These are phyloP conservation scores for Mucor irregularis DNA, from an alignment of 371 early-diverging fungal genomes.

Conservation along the genomic window DNA sequence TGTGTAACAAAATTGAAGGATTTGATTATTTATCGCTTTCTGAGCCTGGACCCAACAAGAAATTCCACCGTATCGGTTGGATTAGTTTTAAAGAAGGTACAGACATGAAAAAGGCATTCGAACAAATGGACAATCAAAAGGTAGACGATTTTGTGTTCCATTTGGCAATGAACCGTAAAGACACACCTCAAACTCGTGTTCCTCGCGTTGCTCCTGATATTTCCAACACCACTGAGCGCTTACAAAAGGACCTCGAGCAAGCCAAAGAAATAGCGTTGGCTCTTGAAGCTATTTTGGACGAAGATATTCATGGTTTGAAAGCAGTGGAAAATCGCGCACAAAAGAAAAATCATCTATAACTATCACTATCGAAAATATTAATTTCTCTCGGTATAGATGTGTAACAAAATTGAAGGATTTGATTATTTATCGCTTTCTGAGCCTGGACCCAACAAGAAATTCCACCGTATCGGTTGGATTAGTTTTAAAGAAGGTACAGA, in stretches of 20 bases:
- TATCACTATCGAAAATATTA: neutral
- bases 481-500: constrained; percentile 83
- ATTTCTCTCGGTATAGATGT: constrained; percentile 51
- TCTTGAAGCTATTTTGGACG: constrained; percentile 40
- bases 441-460: constrained; percentile 81
- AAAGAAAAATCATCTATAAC: no score
- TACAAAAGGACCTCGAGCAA: constrained; percentile 70
- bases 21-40: constrained; percentile 85
- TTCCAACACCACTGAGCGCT: constrained; percentile 59
- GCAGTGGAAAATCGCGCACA: constrained; percentile 37
- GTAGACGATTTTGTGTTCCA: constrained; percentile 79
- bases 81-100: constrained; percentile 83
- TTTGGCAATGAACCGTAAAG: constrained; percentile 66
- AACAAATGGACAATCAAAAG: constrained; percentile 61
- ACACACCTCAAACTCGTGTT: constrained; percentile 44
- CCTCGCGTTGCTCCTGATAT: constrained; percentile 67
- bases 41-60: constrained; percentile 83
- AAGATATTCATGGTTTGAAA: constrained; percentile 30
- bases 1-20: constrained; percentile 71
- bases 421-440: constrained; percentile 85
- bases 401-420: constrained; percentile 74
- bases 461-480: constrained; percentile 93
- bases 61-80: constrained; percentile 92
- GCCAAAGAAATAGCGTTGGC: constrained; percentile 66
- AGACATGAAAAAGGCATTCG: constrained; percentile 73